Evolutionary conservation across 257 asterid species (phyloP).

Genomic region (Przewalskia tangutica): DNA sequence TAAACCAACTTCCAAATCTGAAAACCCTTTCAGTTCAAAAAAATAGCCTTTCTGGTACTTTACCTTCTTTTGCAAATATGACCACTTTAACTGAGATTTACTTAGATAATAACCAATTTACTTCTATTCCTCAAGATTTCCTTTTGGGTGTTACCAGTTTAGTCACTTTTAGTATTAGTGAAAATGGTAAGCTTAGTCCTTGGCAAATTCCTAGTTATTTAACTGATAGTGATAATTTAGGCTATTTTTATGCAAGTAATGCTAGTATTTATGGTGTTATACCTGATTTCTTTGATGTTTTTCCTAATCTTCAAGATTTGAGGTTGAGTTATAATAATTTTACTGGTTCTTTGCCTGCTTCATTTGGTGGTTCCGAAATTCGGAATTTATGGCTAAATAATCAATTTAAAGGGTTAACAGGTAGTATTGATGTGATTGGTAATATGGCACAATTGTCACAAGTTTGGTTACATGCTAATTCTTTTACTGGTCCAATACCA

Average conservation of each 20-base stretch:
- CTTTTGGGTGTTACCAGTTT: constrained; percentile 40
- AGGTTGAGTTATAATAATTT: constrained; percentile 63
- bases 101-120: constrained; percentile 49
- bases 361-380: constrained; percentile 56
- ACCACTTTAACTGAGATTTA: constrained; percentile 33
- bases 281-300: constrained; percentile 55
- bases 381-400: constrained; percentile 70
- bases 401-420: constrained; percentile 53
- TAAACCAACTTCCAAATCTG: constrained; percentile 51
- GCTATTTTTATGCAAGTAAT: constrained; percentile 40
- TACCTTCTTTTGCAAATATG: constrained; percentile 68
- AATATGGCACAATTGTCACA: constrained; percentile 50
- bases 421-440: constrained; percentile 48
- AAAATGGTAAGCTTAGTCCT: constrained; percentile 29
- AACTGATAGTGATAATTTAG: constrained; percentile 42
- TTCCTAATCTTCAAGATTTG: constrained; percentile 51
- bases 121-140: constrained; percentile 40
- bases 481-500: constrained; percentile 71
- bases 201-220: constrained; percentile 65
- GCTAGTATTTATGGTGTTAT: constrained; percentile 46
- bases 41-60: constrained; percentile 47
- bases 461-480: constrained; percentile 76
- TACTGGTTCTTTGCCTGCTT: constrained; percentile 59
- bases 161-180: constrained; percentile 36
- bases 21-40: constrained; percentile 43